Conservation (phyloP, 768 basidiomycete species). For the Psilocybe cyanescens region DNA sequence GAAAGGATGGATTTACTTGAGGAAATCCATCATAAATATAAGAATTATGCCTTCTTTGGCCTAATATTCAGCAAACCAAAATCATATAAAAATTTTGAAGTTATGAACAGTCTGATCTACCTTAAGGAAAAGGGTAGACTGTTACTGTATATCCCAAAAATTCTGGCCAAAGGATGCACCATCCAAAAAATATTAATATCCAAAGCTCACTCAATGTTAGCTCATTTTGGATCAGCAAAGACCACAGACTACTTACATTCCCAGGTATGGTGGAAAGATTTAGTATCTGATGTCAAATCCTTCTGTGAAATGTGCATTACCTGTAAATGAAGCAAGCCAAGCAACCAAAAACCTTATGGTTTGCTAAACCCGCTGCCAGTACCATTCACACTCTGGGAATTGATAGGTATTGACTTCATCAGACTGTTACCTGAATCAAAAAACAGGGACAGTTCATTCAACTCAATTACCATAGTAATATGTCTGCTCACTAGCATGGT, state of each 20-base stretch:
- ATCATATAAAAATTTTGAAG: too few relatives aligned
- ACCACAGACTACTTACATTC: background rate
- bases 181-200: slow-evolving; percentile 1
- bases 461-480: slow-evolving; percentile 1
- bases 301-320: background rate
- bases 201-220: background rate
- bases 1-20: too few relatives aligned
- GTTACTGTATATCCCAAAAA: too few relatives aligned
- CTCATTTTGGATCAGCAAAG: background rate
- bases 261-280: slow-evolving; percentile 5
- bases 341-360: slow-evolving; percentile 3
- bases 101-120: too few relatives aligned
- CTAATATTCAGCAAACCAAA: too few relatives aligned
- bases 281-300: background rate
- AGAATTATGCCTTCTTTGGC: too few relatives aligned
- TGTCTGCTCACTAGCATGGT: background rate
- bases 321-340: background rate
- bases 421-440: background rate
- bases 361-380: background rate
- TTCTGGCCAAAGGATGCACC: too few relatives aligned
- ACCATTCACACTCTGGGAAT: background rate
- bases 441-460: background rate
- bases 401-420: slow-evolving; percentile 1
- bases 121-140: too few relatives aligned
- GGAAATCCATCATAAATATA: too few relatives aligned